A percentile compares a stretch with the other conserved stretches of the same genome.
These are phyloP conservation scores for Herpetospermum pedunculosum DNA, from an alignment of 306 rosid species.

Conservation along the genomic window DNA sequence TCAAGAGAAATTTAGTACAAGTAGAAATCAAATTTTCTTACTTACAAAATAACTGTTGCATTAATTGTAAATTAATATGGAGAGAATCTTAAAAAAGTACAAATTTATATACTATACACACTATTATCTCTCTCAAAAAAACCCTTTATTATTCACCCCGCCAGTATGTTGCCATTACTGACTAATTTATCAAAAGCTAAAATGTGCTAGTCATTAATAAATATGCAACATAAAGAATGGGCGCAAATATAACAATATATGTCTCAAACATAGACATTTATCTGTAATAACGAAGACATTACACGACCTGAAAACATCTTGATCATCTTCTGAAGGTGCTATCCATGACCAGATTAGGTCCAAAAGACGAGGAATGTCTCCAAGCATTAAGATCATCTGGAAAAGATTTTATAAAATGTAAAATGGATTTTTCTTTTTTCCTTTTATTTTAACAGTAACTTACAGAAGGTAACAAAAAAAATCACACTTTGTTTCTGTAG, in stretches of 20 bases:
- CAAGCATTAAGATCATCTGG: constrained; percentile 87
- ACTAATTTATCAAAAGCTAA: background rate
- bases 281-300: background rate
- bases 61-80: background rate
- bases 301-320: constrained; percentile 55
- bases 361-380: constrained; percentile 74
- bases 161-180: background rate
- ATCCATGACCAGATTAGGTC: constrained; percentile 98
- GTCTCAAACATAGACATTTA: background rate
- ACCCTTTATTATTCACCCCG: background rate
- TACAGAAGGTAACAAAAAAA: background rate
- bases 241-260: background rate
- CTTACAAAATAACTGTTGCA: background rate
- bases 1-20: background rate
- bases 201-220: background rate
- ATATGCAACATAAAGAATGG: background rate
- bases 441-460: background rate
- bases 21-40: background rate
- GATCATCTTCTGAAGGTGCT: constrained; percentile 77
- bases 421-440: background rate
- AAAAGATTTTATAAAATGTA: constrained; percentile 12
- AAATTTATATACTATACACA: too few relatives aligned
- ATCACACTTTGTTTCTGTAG: background rate
- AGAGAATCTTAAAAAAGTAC: background rate
- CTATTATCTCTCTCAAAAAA: background rate